These are phyloP conservation scores for Euryodendron excelsum DNA, from an alignment of 148 eudicot genomes.

Conservation along the genomic window DNA sequence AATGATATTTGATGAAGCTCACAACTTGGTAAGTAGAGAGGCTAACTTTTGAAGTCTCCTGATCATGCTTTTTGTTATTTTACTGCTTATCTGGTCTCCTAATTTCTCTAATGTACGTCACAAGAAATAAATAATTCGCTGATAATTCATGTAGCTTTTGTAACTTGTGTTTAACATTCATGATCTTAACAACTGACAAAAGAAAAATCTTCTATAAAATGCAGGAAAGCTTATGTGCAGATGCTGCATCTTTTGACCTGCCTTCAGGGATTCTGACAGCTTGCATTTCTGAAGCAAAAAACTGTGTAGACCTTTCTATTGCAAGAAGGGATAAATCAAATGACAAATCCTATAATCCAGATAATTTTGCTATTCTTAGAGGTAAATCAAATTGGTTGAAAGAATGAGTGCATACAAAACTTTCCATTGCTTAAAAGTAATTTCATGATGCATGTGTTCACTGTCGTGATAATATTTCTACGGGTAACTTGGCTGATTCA, in stretches of 20 bases:
- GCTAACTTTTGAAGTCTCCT: slow-evolving; percentile 8
- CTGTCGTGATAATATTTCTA: neutral
- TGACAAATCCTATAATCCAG: slow-evolving; percentile 78
- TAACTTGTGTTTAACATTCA: neutral
- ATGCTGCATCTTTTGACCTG: slow-evolving; percentile 96
- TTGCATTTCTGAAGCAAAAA: slow-evolving; percentile 91
- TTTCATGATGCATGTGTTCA: neutral
- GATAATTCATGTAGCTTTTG: neutral
- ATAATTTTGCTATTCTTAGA: slow-evolving; percentile 93
- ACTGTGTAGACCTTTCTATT: slow-evolving; percentile 72
- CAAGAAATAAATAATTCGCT: neutral
- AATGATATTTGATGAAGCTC: slow-evolving; percentile 98
- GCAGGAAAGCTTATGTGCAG: slow-evolving; percentile 94
- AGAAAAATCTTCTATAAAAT: slow-evolving; percentile 9
- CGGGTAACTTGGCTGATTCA: neutral
- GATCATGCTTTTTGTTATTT: neutral
- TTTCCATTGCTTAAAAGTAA: neutral
- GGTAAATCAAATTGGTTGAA: slow-evolving; percentile 42
- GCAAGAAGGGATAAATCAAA: slow-evolving; percentile 69
- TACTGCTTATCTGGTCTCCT: neutral
- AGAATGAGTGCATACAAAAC: neutral
- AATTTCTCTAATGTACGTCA: neutral
- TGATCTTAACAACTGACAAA: neutral
- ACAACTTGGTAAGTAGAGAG: slow-evolving; percentile 71
- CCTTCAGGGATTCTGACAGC: slow-evolving; percentile 69